Percentiles rank a stretch among this genome's conserved stretches.
These are phyloP conservation scores for Ophiosphaerella herpotricha DNA, from an alignment of 2,329 filamentous ascomycete genomes.

Conservation along the genomic window DNA sequence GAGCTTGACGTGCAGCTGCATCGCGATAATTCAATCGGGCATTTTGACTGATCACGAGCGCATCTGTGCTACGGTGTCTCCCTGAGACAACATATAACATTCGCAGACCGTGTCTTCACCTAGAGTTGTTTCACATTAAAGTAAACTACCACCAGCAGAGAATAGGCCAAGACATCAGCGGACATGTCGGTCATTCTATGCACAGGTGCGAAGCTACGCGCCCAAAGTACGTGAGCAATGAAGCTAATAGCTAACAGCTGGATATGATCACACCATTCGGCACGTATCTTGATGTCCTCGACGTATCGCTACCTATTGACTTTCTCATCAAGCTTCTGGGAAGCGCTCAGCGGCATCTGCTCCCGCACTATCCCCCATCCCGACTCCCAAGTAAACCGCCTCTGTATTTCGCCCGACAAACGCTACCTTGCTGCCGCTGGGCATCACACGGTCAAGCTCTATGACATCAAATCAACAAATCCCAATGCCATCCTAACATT, in stretches of 20 bases:
- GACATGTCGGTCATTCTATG: conserved; percentile 70
- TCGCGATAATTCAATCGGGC: background rate
- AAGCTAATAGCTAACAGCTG: conserved; percentile 55
- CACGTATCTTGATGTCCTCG: conserved; percentile 45
- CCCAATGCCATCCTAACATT: conserved; percentile 91
- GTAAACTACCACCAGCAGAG: no score
- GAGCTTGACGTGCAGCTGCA: background rate
- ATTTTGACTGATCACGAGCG: background rate
- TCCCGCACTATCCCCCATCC: conserved; percentile 97
- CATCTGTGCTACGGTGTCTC: background rate
- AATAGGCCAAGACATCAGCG: background rate
- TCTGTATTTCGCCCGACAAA: conserved; percentile 98
- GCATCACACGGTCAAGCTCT: conserved; percentile 90
- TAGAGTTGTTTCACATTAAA: no score
- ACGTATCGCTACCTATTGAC: conserved; percentile 10
- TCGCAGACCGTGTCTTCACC: no score
- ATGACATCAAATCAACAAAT: conserved; percentile 98
- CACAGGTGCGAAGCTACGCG: conserved; percentile 58
- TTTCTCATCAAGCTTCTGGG: conserved; percentile 77
- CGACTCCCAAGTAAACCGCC: conserved; percentile 96
- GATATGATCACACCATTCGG: conserved; percentile 78
- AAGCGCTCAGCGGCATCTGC: conserved; percentile 95
- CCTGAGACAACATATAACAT: background rate
- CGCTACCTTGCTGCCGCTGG: conserved; percentile 84
- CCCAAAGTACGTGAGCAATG: conserved; percentile 12